Percentiles rank a stretch among this genome's conserved stretches.
phyloP scores from a whole-genome alignment of 2,329 filamentous ascomycete genomes.

The Geosmithia morbida region DNA sequence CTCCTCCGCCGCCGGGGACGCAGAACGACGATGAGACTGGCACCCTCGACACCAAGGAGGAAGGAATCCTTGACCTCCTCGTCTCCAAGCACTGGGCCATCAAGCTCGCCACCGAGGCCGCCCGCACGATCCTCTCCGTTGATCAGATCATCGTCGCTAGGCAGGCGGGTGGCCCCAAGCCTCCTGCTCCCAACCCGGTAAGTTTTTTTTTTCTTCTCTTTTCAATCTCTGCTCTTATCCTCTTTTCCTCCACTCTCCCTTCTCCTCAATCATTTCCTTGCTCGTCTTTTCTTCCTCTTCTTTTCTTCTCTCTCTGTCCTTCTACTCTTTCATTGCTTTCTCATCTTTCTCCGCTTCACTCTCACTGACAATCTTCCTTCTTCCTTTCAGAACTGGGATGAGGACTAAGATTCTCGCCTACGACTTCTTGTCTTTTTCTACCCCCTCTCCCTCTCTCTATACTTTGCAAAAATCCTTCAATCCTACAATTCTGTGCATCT shows the following conservation, averaged over 20 bases:
- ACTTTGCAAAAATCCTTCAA: no score
- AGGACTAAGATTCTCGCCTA: constrained; percentile 31
- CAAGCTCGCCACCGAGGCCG: constrained; percentile 88
- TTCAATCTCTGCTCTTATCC: background rate
- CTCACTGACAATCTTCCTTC: background rate
- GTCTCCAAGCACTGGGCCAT: constrained; percentile 94
- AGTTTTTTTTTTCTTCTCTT: constrained; percentile 9
- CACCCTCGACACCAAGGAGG: constrained; percentile 70
- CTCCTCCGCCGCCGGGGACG: no score
- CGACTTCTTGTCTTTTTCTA: background rate
- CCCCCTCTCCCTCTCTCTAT: no score
- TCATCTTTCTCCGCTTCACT: background rate
- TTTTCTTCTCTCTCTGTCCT: background rate
- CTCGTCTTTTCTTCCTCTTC: no score
- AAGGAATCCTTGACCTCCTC: constrained; percentile 85
- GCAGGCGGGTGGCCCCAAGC: constrained; percentile 95
- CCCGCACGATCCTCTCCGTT: constrained; percentile 84
- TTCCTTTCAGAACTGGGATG: constrained; percentile 47
- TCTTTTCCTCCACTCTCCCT: no score
- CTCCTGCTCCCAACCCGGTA: constrained; percentile 77
- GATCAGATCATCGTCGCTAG: constrained; percentile 98
- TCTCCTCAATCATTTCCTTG: no score
- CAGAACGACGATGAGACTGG: constrained; percentile 67
- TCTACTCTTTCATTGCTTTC: background rate
- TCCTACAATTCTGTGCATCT: no score